Evolutionary conservation across 352 stramenopile species (phyloP).

Genomic region (Aphanomyces euteiches): DNA sequence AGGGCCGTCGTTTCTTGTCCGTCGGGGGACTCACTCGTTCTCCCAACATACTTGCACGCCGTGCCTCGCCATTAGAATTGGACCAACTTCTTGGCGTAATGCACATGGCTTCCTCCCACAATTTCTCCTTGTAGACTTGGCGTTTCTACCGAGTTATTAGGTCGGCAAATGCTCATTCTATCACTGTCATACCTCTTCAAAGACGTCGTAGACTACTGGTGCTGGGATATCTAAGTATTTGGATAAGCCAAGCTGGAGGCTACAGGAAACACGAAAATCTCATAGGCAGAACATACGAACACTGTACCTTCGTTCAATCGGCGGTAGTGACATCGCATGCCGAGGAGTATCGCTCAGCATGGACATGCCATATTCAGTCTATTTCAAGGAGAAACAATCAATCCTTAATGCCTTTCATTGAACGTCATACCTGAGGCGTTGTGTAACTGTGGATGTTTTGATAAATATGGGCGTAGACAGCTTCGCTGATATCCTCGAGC

Average conservation of each 20-base stretch:
- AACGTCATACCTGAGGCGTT: conserved; percentile 57
- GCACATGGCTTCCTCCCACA: conserved; percentile 69
- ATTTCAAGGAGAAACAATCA: conserved; percentile 9
- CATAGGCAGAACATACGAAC: background rate
- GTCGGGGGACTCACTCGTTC: conserved; percentile 34
- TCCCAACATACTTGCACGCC: conserved; percentile 67
- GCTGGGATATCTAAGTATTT: conserved; percentile 65
- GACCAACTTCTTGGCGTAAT: conserved; percentile 84
- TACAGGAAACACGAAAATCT: conserved; percentile 28
- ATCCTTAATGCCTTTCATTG: background rate
- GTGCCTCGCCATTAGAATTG: conserved; percentile 58
- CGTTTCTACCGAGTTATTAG: conserved; percentile 51
- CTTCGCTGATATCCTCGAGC: conserved; percentile 24
- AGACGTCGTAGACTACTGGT: conserved; percentile 65
- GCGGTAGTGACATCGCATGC: conserved; percentile 60
- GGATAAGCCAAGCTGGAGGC: conserved; percentile 70
- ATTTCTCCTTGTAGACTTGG: conserved; percentile 69
- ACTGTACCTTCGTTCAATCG: conserved; percentile 76
- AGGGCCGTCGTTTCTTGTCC: conserved; percentile 49
- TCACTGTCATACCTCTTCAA: conserved; percentile 57
- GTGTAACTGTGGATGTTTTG: conserved; percentile 69
- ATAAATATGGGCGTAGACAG: conserved; percentile 55
- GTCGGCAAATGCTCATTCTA: background rate
- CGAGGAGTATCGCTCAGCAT: conserved; percentile 60
- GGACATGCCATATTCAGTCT: conserved; percentile 80